Evolutionary conservation across 305 asterid genomes (phyloP).

Genomic region (Fraxinus floribunda): DNA sequence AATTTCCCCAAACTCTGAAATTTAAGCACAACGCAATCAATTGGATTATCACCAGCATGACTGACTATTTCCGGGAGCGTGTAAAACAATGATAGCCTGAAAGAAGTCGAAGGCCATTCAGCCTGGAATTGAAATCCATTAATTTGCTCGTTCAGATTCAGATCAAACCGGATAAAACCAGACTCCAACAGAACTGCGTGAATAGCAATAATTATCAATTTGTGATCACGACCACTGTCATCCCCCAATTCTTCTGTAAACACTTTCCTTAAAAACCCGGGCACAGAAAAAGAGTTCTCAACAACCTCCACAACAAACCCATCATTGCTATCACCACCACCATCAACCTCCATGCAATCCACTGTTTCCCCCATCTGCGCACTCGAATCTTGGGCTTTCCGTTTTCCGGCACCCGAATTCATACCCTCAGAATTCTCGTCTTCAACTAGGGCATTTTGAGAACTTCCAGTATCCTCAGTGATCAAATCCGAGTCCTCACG

Average conservation of each 20-base stretch:
- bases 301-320: slow-evolving; percentile 23
- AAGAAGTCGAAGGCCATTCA: too few relatives aligned
- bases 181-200: slow-evolving; percentile 80
- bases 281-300: slow-evolving; percentile 58
- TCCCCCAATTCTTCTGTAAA: slow-evolving; percentile 56
- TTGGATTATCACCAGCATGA: too few relatives aligned
- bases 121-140: too few relatives aligned
- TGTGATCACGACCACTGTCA: slow-evolving; percentile 50
- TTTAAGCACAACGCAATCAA: too few relatives aligned
- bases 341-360: slow-evolving; percentile 42
- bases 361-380: slow-evolving; percentile 23
- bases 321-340: slow-evolving; percentile 18
- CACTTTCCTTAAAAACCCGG: slow-evolving; percentile 81
- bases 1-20: slow-evolving; percentile 38
- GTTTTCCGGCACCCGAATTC: slow-evolving; percentile 7
- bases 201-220: slow-evolving; percentile 54
- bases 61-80: too few relatives aligned
- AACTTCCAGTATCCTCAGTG: slow-evolving; percentile 15
- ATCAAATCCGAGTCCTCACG: slow-evolving; percentile 11
- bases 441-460: background rate
- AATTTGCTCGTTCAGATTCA: too few relatives aligned
- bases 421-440: slow-evolving; percentile 8
- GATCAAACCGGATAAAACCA: slow-evolving; percentile 45
- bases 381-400: slow-evolving; percentile 19
- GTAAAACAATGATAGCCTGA: too few relatives aligned